Evolutionary conservation across 2,329 filamentous ascomycete species (phyloP), one percentile per base, ranked within the genome.

Genomic region (Dactylellina parvicollis): DNA sequence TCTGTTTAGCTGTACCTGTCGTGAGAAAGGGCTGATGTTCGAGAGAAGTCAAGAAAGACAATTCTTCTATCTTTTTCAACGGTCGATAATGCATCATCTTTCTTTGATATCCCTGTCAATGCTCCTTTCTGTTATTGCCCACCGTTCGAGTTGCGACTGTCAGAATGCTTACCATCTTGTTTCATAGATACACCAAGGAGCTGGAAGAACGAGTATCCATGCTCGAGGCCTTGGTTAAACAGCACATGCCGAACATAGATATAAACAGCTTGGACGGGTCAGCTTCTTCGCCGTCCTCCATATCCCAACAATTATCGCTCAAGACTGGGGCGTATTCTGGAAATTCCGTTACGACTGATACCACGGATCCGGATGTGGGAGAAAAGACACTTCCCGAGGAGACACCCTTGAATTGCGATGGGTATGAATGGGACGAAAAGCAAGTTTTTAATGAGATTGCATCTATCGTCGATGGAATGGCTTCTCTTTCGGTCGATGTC

Each of bases 321-420:
- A 74, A 66, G 52, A 61, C 56, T n/a, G 70, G 54, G 40, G 50
- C 61, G 38, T 80, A 78, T 60, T 60, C 80, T 46, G 64, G 61
- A 34, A 69, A 69, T 52, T 66, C 70, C 10, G 47, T 47, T 14
- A 74, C 55, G 14, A 74, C 61, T 28, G 64, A 72, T 34, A 74
- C 64, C 18, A 69, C 70, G 12, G 70, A 74, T 55, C 61, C 47
- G 8, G 70, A 74, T 50, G 26, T 62, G 14, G 70, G 52, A 14
- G 70, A 69, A 10, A 67, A 74, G 28, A 69, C 61, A 12, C 61
- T 74, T 50, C 61, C 64, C 12, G 67, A 72, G 32, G 67, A 72
- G 54, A 72, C 67, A 10, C 67, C 67, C 20, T 57, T 72, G 16
- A 42, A 72, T 40, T 72, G 67, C 36, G 67, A 72, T 57, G 67